Evolutionary conservation across 148 eudicot species (phyloP), one percentile per base, ranked within the genome.

Genomic region (Oxyria digyna): DNA sequence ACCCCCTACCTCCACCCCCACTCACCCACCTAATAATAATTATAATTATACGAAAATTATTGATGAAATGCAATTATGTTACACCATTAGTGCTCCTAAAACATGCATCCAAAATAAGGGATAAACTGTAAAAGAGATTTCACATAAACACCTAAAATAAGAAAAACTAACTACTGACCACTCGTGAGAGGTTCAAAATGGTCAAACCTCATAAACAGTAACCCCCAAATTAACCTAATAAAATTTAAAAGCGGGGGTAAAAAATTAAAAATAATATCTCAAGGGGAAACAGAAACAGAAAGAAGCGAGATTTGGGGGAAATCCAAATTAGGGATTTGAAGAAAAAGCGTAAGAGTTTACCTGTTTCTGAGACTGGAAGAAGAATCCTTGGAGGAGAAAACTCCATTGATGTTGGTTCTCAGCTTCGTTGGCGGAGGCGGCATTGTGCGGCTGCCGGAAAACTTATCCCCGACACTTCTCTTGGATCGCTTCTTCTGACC

Each of bases 401-500:
- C 24, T 3, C 69, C 67, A 40, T 76, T 73, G 17, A 45, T 59
- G 29, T 68, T 69, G 10, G 69, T 37, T 20, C 65, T 57, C 23
- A 68, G 50, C 55, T 70, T 72, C 4, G 68, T 24, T 23, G 69
- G 75, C 0, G 69, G 72, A 14, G 76, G 76, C 10, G 73, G 70
- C 76, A 52, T 67, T 26, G 70, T 18, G 31, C 33, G 67, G 42
- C n/a, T 38, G 32, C 50, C 35, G 45, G 71, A 68, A 26, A 64
- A 15, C 48, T 71, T 67, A 11, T 74, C 74, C 0, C 74, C 63
- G 27, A 81, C 78, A 4, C 75, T 69, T 40, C 76, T 74, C 69
- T 80, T 81, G 31, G 81, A 78, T 72, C 84, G 78, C 78, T 81
- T 81, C 35, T 67, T 72, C 32, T 74, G 84, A 11, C 84, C 84